Evolutionary conservation across 208 protist species (phyloP).

Genomic region (Cochliopodium minus): DNA sequence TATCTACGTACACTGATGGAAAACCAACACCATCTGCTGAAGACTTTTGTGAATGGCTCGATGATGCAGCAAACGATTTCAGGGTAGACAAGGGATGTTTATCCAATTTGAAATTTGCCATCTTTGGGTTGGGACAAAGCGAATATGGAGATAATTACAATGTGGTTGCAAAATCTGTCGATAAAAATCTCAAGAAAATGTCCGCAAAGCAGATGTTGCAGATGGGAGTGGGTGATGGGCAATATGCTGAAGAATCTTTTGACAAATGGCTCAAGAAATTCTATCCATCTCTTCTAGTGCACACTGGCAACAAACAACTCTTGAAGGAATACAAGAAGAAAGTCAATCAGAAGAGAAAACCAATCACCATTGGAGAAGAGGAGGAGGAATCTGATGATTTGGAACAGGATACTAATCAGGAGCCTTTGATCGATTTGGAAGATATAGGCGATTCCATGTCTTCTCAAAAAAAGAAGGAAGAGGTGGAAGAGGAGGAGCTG

Average conservation of each 20-base stretch:
- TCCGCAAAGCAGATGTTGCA: slow-evolving; percentile 44
- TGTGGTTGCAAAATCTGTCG: slow-evolving; percentile 45
- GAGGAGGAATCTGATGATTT: too few species aligned
- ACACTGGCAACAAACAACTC: not conserved
- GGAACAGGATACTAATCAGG: too few species aligned
- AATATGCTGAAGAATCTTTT: slow-evolving; percentile 6
- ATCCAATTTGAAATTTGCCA: slow-evolving; percentile 36
- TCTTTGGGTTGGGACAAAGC: slow-evolving; percentile 63
- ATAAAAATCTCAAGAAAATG: slow-evolving; percentile 44
- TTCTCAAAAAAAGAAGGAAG: not conserved
- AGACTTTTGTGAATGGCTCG: slow-evolving; percentile 41
- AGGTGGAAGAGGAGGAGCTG: not conserved
- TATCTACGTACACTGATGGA: slow-evolving; percentile 54
- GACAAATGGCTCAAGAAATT: not conserved
- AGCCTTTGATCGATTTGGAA: not conserved
- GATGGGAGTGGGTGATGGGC: slow-evolving; percentile 32
- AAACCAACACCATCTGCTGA: slow-evolving; percentile 38
- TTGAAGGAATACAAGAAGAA: not conserved
- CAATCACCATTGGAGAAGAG: too few species aligned
- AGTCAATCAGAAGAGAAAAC: not conserved
- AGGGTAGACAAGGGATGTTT: slow-evolving; percentile 45
- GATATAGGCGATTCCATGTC: not conserved
- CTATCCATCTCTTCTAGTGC: slow-evolving; percentile 5
- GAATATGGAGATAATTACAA: slow-evolving; percentile 59
- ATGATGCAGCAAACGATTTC: slow-evolving; percentile 54